These are phyloP conservation scores for Pseudonitzschia delicatissima DNA, from an alignment of 108 stramenopile species.

Conservation along the genomic window DNA sequence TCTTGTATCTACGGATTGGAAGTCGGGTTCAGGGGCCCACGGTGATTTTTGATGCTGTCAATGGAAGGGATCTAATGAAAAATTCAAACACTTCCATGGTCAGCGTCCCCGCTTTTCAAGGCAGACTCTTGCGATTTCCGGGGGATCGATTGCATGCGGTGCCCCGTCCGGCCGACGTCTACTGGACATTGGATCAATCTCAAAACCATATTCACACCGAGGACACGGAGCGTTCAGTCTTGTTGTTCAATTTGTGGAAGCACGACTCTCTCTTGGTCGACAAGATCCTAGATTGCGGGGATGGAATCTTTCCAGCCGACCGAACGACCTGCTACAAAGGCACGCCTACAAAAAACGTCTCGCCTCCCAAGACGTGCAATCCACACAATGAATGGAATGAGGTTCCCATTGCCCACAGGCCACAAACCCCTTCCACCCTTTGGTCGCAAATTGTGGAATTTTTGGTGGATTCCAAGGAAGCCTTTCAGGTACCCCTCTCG, in stretches of 20 bases:
- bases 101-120: conserved; percentile 43
- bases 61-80: not conserved
- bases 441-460: not conserved
- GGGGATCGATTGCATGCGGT: conserved; percentile 60
- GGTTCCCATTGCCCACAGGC: not conserved
- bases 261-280: not conserved
- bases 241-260: conserved; percentile 65
- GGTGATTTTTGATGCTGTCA: conserved; percentile 41
- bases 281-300: not conserved
- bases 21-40: conserved; percentile 52
- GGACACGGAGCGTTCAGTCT: conserved; percentile 47
- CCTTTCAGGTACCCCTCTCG: not conserved
- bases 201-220: conserved; percentile 17
- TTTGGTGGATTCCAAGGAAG: not conserved
- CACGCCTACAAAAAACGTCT: not conserved
- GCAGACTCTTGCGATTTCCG: conserved; percentile 55
- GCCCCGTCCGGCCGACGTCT: conserved; percentile 53
- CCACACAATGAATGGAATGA: not conserved
- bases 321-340: not conserved
- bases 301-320: not conserved
- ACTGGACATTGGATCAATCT: conserved; percentile 35
- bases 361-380: not conserved
- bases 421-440: not conserved
- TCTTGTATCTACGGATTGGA: conserved; percentile 57
- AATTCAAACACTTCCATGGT: conserved; percentile 25